Evolutionary conservation across 768 basidiomycete species (phyloP), one percentile per base, ranked within the genome.

Genomic region (Leccinum ochraceum): DNA sequence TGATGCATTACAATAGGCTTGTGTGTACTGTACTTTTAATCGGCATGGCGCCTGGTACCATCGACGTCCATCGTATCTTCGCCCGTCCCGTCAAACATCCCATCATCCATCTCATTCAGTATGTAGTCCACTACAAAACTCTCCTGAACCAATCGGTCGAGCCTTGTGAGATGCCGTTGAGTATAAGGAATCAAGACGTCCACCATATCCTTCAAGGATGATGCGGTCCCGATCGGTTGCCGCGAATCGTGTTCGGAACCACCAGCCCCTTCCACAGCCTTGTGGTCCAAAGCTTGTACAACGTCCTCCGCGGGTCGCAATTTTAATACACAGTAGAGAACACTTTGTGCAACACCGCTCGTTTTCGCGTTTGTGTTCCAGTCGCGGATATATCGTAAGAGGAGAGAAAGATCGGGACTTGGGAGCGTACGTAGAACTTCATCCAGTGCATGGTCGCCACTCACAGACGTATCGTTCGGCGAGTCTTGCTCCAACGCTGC

Each of bases 351-450:
- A 49, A 97, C 82, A 17, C 78, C 80, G 63, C 90, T 90, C 22
- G 92, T 94, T 69, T 87, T 88, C n/a, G 91, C 90, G 62, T 87
- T 89, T n/a, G 95, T 86, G 74, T 98, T 99, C 97, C 97, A 99
- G 65, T 90, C 87, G 51, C 92, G 83, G 49, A 94, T 81, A 74
- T 92, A 95, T 17, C 84, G 83, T 56, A 98, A 78, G 37, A 99
- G 81, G 59, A 87, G 86, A 6, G 86, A 88, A 28, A 98, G 84
- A 65, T 98, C 95, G 14, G 85, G 72, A 4, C 83, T 80, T 0
- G 82, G 75, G 13, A 99, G 81, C 1, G 85, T 86, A 57, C 83
- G 82, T 64, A 99, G 79, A 50, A 97, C 90, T 64, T 87, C 81
- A 74, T 98, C 95, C 16, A 98, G 87, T 20, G 88, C 83, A 0